Evolutionary conservation across 2,329 filamentous ascomycete species (phyloP).

Genomic region (Microdochium bolleyi): DNA sequence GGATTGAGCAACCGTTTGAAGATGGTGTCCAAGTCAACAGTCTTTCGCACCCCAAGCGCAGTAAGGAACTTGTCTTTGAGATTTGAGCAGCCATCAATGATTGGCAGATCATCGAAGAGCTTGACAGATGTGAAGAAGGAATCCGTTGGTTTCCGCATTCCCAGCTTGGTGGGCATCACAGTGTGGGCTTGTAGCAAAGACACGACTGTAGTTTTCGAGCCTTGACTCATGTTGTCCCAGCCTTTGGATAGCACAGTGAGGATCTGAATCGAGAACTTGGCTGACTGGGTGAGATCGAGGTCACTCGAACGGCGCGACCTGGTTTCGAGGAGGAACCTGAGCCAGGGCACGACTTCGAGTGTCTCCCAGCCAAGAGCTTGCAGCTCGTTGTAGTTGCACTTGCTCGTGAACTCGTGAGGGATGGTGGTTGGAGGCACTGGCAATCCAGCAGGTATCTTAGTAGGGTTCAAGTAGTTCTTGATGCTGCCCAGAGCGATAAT

Average conservation of each 20-base stretch:
- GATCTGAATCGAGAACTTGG: slow-evolving; percentile 69
- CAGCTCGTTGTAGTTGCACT: slow-evolving; percentile 58
- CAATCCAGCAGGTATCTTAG: slow-evolving; percentile 71
- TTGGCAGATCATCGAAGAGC: slow-evolving; percentile 87
- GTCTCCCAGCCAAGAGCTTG: slow-evolving; percentile 80
- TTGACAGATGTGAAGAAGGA: slow-evolving; percentile 93
- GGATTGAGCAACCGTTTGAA: slow-evolving; percentile 75
- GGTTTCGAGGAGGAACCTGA: slow-evolving; percentile 70
- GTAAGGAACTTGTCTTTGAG: slow-evolving; percentile 87
- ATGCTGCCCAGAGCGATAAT: slow-evolving; percentile 75
- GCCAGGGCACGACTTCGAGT: slow-evolving; percentile 78
- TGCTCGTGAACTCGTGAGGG: slow-evolving; percentile 73
- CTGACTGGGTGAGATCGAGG: slow-evolving; percentile 62
- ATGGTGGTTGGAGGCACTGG: slow-evolving; percentile 77
- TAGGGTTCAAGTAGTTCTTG: slow-evolving; percentile 64
- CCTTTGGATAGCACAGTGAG: slow-evolving; percentile 77
- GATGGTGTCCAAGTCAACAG: slow-evolving; percentile 87
- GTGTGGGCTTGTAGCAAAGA: slow-evolving; percentile 58
- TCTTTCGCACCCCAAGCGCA: slow-evolving; percentile 85
- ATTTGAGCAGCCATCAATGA: slow-evolving; percentile 64
- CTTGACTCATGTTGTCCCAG: slow-evolving; percentile 71
- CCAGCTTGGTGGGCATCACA: slow-evolving; percentile 82
- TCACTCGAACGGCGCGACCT: slow-evolving; percentile 50
- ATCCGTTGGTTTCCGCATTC: slow-evolving; percentile 79
- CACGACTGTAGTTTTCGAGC: slow-evolving; percentile 57